Percentiles rank a stretch among this genome's conserved stretches.
These are phyloP conservation scores for Fusarium solani-melongenae DNA, from an alignment of 2,329 filamentous ascomycete genomes.

Conservation along the genomic window DNA sequence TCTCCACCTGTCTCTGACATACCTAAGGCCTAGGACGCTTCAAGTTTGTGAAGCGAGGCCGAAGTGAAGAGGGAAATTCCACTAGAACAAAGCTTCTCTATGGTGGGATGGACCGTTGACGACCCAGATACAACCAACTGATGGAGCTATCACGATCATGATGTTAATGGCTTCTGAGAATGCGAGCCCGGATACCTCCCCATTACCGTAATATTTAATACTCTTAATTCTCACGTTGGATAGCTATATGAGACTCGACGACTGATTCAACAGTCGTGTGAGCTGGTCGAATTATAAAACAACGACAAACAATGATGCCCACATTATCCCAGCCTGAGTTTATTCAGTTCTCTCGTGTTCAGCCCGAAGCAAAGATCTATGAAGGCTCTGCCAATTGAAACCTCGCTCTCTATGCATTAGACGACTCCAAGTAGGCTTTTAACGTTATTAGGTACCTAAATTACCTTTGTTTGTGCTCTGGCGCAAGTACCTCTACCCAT, in stretches of 20 bases:
- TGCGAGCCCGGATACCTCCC: neutral
- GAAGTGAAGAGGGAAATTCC: neutral
- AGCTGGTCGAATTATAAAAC: neutral
- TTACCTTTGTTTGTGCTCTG: neutral
- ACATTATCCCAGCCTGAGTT: neutral
- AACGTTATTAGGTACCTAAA: neutral
- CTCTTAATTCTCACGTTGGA: neutral
- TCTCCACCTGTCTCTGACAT: neutral
- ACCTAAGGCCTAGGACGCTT: neutral
- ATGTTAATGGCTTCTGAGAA: neutral
- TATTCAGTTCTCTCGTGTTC: neutral
- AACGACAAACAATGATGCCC: neutral
- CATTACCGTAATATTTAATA: neutral
- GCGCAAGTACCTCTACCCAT: conserved; percentile 12
- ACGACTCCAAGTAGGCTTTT: neutral
- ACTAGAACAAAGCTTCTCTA: neutral
- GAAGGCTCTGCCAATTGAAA: neutral
- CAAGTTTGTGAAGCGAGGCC: neutral
- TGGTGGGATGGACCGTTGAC: neutral
- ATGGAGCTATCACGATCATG: neutral
- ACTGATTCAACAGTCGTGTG: neutral
- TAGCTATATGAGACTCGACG: neutral
- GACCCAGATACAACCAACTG: neutral
- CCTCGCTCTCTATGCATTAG: neutral
- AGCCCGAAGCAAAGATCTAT: neutral